phyloP scores from a whole-genome alignment of 1,284 basidiomycete species.

The Microbotryum lychnidis-dioicae region DNA sequence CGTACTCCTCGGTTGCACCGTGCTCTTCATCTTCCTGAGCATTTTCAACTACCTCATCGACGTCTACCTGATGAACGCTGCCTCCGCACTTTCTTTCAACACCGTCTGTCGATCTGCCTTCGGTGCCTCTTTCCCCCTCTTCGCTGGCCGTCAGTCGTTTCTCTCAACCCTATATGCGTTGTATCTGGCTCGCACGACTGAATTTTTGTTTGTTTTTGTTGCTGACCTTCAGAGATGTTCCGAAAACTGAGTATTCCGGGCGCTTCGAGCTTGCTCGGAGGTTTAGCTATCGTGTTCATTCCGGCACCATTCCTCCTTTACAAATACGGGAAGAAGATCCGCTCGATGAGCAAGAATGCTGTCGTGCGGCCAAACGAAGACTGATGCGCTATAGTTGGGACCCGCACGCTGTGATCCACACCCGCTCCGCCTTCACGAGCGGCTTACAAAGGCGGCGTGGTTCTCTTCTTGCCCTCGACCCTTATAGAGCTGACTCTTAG shows the following conservation, averaged over 20 bases:
- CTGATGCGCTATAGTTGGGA: too few species aligned
- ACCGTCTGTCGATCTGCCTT: slow-evolving; percentile 47
- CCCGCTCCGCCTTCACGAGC: too few species aligned
- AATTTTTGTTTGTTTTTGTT: slow-evolving; percentile 42
- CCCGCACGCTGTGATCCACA: too few species aligned
- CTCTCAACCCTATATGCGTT: too few species aligned
- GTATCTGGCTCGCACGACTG: too few species aligned
- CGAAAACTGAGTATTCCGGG: slow-evolving; percentile 44
- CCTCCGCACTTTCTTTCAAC: slow-evolving; percentile 46
- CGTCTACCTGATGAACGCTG: slow-evolving; percentile 39
- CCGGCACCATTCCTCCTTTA: slow-evolving; percentile 44
- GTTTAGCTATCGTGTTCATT: slow-evolving; percentile 38
- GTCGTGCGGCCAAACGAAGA: slow-evolving; percentile 4
- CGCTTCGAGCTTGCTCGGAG: slow-evolving; percentile 43
- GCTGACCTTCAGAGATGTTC: slow-evolving; percentile 45
- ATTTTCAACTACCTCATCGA: slow-evolving; percentile 28
- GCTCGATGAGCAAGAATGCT: slow-evolving; percentile 42
- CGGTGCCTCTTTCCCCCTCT: slow-evolving; percentile 47
- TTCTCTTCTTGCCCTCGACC: too few species aligned
- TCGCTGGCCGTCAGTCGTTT: slow-evolving; percentile 35
- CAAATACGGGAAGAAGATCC: slow-evolving; percentile 45
- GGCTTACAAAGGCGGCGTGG: too few species aligned
- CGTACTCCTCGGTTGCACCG: slow-evolving; percentile 17
- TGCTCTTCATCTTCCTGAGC: slow-evolving; percentile 38
- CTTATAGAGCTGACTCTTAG: too few species aligned